Conservation (phyloP, 2,329 filamentous ascomycete genomes). For the Aspergillus sp. region DNA sequence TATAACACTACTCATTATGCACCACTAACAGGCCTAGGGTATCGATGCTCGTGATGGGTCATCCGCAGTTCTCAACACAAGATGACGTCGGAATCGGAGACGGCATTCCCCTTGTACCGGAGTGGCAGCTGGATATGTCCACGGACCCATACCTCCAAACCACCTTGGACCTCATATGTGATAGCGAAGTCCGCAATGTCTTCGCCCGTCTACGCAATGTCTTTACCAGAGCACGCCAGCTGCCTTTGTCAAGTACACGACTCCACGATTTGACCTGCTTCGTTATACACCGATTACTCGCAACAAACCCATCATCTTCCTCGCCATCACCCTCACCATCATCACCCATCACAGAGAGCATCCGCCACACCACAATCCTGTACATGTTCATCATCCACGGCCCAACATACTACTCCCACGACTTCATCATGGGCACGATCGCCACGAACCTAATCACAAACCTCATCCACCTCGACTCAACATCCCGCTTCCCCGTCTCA, state of each 20-base stretch:
- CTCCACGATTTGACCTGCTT: slow-evolving; percentile 59
- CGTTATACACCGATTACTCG: slow-evolving; percentile 52
- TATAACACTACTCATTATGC: background rate
- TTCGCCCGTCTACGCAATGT: slow-evolving; percentile 48
- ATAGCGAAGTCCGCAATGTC: slow-evolving; percentile 37
- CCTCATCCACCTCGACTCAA: slow-evolving; percentile 24
- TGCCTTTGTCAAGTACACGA: slow-evolving; percentile 36
- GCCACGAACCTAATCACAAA: slow-evolving; percentile 32
- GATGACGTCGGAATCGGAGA: slow-evolving; percentile 50
- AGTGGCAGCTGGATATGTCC: slow-evolving; percentile 47
- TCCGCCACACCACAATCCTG: slow-evolving; percentile 50
- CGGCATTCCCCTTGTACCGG: slow-evolving; percentile 50
- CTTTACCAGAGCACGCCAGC: slow-evolving; percentile 36
- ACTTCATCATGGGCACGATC: slow-evolving; percentile 38
- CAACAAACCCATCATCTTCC: background rate
- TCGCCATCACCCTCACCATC: background rate
- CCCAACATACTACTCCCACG: slow-evolving; percentile 57
- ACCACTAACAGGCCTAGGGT: slow-evolving; percentile 45
- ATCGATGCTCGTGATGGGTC: slow-evolving; percentile 55
- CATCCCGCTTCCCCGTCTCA: slow-evolving; percentile 15
- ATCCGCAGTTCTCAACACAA: slow-evolving; percentile 55
- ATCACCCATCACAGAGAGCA: slow-evolving; percentile 39
- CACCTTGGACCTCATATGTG: slow-evolving; percentile 26
- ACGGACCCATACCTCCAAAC: background rate
- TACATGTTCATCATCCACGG: slow-evolving; percentile 58